These are phyloP conservation scores for Coemansia sp. DNA, from an alignment of 192 early-diverging fungal genomes.

Conservation along the genomic window DNA sequence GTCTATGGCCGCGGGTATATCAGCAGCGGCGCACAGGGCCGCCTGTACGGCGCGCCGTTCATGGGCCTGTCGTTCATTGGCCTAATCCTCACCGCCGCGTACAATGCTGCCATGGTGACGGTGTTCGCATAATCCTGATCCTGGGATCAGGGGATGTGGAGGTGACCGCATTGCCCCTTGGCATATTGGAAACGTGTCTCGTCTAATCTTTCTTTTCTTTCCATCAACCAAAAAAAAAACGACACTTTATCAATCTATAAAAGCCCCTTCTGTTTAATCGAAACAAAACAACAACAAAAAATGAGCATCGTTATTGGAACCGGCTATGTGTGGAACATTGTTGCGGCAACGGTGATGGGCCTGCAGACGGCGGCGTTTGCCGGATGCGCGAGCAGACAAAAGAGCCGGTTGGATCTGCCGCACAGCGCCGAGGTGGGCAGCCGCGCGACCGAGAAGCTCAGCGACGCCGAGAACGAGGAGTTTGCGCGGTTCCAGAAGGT, in stretches of 20 bases:
- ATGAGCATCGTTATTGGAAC: slow-evolving; percentile 53
- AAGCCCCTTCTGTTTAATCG: no score
- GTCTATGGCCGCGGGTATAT: slow-evolving; percentile 36
- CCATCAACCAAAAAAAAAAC: neutral
- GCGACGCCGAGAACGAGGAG: slow-evolving; percentile 45
- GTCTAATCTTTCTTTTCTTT: neutral
- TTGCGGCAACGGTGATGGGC: slow-evolving; percentile 47
- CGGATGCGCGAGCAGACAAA: slow-evolving; percentile 38
- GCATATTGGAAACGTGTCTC: neutral
- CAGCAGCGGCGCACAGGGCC: slow-evolving; percentile 22
- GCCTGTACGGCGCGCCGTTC: slow-evolving; percentile 25
- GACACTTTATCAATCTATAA: neutral
- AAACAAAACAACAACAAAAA: neutral
- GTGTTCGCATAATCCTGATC: no score
- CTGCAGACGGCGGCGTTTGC: slow-evolving; percentile 43
- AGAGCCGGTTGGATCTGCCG: slow-evolving; percentile 29
- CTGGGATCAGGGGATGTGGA: no score
- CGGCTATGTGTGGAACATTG: slow-evolving; percentile 53
- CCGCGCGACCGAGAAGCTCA: slow-evolving; percentile 45
- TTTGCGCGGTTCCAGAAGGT: slow-evolving; percentile 50
- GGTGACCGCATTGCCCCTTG: no score
- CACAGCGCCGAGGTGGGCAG: slow-evolving; percentile 42
- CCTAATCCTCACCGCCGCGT: slow-evolving; percentile 18
- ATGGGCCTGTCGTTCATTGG: slow-evolving; percentile 15
- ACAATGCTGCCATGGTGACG: slow-evolving; percentile 19